phyloP scores from a whole-genome alignment of 352 stramenopile species.

The Pythium periplocum region DNA sequence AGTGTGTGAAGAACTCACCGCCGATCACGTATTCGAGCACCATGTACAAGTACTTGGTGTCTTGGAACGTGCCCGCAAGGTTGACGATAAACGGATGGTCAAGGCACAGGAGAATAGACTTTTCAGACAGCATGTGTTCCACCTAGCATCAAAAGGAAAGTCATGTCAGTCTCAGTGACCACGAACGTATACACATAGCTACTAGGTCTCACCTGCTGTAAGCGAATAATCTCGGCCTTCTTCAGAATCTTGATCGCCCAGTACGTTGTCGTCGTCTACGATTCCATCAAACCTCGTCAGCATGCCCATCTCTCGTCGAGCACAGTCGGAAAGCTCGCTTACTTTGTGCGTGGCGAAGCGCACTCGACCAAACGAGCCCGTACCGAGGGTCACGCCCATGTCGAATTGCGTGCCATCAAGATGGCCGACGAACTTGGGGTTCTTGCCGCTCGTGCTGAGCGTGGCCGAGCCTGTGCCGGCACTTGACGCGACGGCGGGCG shows the following conservation, averaged over 20 bases:
- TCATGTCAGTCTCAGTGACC: not conserved
- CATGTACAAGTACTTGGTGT: constrained; percentile 96
- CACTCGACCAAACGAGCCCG: constrained; percentile 95
- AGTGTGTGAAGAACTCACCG: constrained; percentile 97
- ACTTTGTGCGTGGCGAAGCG: constrained; percentile 95
- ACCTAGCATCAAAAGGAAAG: constrained; percentile 44
- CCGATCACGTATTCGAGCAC: constrained; percentile 97
- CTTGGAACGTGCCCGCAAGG: constrained; percentile 92
- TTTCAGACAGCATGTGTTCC: constrained; percentile 97
- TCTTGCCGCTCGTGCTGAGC: constrained; percentile 23
- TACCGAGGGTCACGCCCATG: constrained; percentile 94
- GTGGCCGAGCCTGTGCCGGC: constrained; percentile 17
- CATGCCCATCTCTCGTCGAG: no score
- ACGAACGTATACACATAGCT: not conserved
- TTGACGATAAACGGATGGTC: constrained; percentile 97
- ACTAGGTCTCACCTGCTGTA: constrained; percentile 79
- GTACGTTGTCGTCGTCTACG: constrained; percentile 81
- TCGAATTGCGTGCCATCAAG: constrained; percentile 90
- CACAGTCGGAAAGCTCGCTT: not conserved
- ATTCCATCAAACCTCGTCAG: not conserved
- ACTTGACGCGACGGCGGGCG: constrained; percentile 6
- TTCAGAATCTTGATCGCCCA: constrained; percentile 98
- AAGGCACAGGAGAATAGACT: constrained; percentile 90
- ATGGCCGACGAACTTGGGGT: constrained; percentile 28
- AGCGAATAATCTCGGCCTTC: constrained; percentile 94